Evolutionary conservation across 768 basidiomycete species (phyloP), one percentile per base, ranked within the genome.

Genomic region (Stropharia rugosoannulata): DNA sequence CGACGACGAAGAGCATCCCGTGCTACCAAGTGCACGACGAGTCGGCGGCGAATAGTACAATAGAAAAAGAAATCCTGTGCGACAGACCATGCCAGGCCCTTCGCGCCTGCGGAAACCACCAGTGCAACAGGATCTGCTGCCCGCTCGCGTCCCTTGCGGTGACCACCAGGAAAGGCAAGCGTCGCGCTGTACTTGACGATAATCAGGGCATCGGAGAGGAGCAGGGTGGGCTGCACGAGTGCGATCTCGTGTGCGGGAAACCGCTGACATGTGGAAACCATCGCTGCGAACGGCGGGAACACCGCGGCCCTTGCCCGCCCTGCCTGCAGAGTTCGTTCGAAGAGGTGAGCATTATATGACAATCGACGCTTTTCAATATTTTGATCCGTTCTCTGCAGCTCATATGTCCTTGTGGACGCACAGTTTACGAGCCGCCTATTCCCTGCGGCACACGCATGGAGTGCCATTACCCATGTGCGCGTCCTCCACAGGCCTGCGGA

Each of bases 321-420:
- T 99, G 97, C 70, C 74, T 96, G 49, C 81, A 86, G 68, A 93
- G 93, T 43, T 87, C 88, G 1, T 99, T 95, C 62, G 95, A 98
- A 40, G 97, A 99, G 84, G 87, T 88, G 59, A 29, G 81, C 66
- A 13, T 19, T 2, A 10, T 18, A 5, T 27, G 25, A 15, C 12
- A 6, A 27, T 42, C 15, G 22, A n/a, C 0, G 6, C n/a, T 51
- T 51, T 25, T 10, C 19, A 19, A 55, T 22, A 51, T 58, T 22
- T 43, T 56, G 16, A 61, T 25, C 13, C 39, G 1, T 12, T 55
- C 27, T 51, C 19, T 16, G 25, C 63, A 92, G 84, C 72, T 95
- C 52, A 70, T 88, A 9, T 98, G 96, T 66, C 71, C 80, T 46
- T 98, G 96, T 68, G 90, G 89, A 0, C 80, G 84, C n/a, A 98